These are phyloP conservation scores for Colletotrichum liriopes DNA, from an alignment of 2,329 filamentous ascomycete species.

Conservation along the genomic window DNA sequence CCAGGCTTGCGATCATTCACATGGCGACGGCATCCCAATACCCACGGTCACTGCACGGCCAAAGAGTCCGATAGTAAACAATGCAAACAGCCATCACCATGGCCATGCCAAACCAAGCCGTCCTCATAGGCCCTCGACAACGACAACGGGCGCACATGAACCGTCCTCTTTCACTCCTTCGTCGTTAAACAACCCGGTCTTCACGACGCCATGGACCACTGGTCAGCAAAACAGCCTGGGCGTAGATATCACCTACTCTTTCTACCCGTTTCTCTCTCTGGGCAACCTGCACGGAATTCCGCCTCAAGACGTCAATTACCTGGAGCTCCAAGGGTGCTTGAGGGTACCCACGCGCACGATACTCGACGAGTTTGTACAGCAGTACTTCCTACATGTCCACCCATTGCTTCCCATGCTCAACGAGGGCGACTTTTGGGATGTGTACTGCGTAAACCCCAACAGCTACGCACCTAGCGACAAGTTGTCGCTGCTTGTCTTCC, in stretches of 20 bases:
- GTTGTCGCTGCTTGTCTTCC: constrained; percentile 62
- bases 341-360: constrained; percentile 58
- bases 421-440: constrained; percentile 63
- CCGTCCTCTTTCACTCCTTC: not conserved
- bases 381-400: constrained; percentile 65
- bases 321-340: constrained; percentile 63
- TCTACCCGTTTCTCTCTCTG: constrained; percentile 60
- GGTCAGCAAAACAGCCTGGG: constrained; percentile 49
- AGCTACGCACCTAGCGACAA: constrained; percentile 45
- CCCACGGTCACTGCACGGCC: not conserved
- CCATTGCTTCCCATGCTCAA: constrained; percentile 60
- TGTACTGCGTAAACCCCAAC: constrained; percentile 52
- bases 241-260: constrained; percentile 58
- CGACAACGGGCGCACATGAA: constrained; percentile 34
- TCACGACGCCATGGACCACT: constrained; percentile 45
- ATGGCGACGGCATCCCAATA: not conserved
- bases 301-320: constrained; percentile 63
- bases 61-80: constrained; percentile 16
- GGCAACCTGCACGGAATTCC: constrained; percentile 54
- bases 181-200: not conserved
- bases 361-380: constrained; percentile 64
- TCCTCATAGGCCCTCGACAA: not conserved
- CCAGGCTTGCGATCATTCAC: constrained; percentile 9
- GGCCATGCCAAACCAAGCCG: constrained; percentile 12
- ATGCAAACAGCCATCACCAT: not conserved